Evolutionary conservation across 306 rosid genomes (phyloP), one percentile per base, ranked within the genome.

Genomic region (Cercis canadensis): DNA sequence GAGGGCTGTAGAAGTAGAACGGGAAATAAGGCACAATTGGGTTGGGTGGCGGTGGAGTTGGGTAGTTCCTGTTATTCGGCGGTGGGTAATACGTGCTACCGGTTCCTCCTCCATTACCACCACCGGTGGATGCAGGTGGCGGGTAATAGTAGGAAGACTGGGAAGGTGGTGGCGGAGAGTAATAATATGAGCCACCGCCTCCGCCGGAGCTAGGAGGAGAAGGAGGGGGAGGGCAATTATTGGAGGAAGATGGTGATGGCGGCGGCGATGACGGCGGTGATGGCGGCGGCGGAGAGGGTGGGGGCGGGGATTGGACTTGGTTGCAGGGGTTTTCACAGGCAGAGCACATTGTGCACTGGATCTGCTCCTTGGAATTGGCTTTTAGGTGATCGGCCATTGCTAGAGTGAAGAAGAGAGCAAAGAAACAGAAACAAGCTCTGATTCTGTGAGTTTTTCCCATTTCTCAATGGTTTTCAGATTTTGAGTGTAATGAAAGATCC

Each of bases 11-110:
- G 55, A 68, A 95, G 77, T 87, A 95, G 69, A 81, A 95, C 1
- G 99, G 99, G 47, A 91, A 95, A 63, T 95, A 95, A 0, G 97
- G 96, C 8, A 95, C 96, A 64, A 95, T 91, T 17, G 97, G 99
- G 69, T 95, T 95, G 2, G 99, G 99, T 5, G 99, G 99, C n/a
- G 99, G 97, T 0, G 97, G 97, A 1, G 69, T 41, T 0, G 92
- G 92, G 62, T 90, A 87, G 74, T 81, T 83, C 7, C 66, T 52
- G 82, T 57, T 14, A 10, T 69, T 24, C 4, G 97, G 92, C 6
- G 99, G 97, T 12, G 99, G 96, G 14, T 85, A 79, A 54, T 75
- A 83, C 1, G 68, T 63, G 10, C 88, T 84, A 0, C 88, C 84
- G 0, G 46, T 59, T 2, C 75, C 44, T 4, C 90, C 85, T 0